Evolutionary conservation across 352 stramenopile species (phyloP).

Genomic region (Stephanocyclus meneghinianus): DNA sequence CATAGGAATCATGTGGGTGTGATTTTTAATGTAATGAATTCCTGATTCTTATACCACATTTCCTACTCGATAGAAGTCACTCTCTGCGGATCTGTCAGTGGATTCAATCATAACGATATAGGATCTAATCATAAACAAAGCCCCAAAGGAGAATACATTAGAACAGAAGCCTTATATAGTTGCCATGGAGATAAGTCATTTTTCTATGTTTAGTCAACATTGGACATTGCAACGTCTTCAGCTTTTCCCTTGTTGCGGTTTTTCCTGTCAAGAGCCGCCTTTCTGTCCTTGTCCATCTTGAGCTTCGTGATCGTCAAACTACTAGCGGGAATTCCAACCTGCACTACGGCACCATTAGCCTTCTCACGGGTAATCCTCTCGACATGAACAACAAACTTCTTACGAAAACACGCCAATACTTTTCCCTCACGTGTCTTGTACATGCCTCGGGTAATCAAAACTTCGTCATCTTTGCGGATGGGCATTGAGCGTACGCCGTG

Average conservation of each 20-base stretch:
- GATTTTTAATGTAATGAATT: too few species aligned
- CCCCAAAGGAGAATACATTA: too few species aligned
- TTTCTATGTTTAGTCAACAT: conserved; percentile 74
- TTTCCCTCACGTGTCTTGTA: conserved; percentile 98
- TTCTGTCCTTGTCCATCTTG: conserved; percentile 99
- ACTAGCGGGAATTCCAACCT: conserved; percentile 96
- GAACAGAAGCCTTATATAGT: not conserved
- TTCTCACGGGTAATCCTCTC: conserved; percentile 98
- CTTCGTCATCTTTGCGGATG: conserved; percentile 99
- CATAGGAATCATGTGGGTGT: too few species aligned
- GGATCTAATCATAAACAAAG: too few species aligned
- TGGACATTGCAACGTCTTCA: conserved; percentile 77
- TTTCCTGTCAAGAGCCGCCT: conserved; percentile 98
- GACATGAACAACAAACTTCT: conserved; percentile 99
- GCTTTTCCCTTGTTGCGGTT: conserved; percentile 80
- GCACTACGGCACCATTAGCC: conserved; percentile 94
- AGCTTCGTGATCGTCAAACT: conserved; percentile 99
- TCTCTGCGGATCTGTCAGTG: too few species aligned
- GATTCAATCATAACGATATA: too few species aligned
- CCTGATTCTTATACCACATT: too few species aligned
- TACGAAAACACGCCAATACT: conserved; percentile 96
- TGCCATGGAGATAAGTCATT: not conserved
- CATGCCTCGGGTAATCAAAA: conserved; percentile 95
- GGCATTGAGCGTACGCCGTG: conserved; percentile 98
- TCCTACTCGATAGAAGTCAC: too few species aligned